These are phyloP conservation scores for Leptographium lundbergii DNA, from an alignment of 2,329 filamentous ascomycete genomes.

Conservation along the genomic window DNA sequence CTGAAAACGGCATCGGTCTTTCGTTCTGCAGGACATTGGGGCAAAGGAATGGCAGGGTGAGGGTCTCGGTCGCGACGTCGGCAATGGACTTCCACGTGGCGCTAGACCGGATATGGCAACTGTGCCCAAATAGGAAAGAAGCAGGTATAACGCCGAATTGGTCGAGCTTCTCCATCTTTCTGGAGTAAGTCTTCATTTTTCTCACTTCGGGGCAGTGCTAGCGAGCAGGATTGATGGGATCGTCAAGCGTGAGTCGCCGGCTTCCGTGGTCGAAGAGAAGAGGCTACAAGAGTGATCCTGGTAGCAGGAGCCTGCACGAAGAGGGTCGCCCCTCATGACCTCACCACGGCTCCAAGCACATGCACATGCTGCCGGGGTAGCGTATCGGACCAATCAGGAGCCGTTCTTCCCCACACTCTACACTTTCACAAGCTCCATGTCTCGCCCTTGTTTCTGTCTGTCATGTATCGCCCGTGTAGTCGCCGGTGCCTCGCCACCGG, in stretches of 20 bases:
- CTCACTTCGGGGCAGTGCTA: not conserved
- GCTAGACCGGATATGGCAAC: conserved; percentile 8
- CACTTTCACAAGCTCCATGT: conserved; percentile 18
- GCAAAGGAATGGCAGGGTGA: not conserved
- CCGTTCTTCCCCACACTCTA: conserved; percentile 18
- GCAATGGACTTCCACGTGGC: not conserved
- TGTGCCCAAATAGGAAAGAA: conserved; percentile 12
- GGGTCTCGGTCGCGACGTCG: conserved; percentile 5
- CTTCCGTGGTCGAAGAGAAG: not conserved
- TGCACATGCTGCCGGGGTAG: conserved; percentile 5
- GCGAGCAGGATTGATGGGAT: not conserved
- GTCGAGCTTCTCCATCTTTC: not conserved
- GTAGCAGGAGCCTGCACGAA: not conserved
- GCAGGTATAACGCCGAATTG: not conserved
- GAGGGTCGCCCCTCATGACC: not conserved
- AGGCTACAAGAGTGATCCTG: not conserved
- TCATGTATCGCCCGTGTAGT: not conserved
- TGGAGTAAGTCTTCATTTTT: not conserved
- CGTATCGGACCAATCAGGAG: conserved; percentile 8
- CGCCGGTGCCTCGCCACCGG: not conserved
- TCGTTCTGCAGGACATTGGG: not conserved
- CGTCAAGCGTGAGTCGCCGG: not conserved
- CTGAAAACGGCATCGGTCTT: not conserved
- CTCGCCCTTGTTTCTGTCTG: not conserved
- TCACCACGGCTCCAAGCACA: not conserved